Evolutionary conservation across 805 yeast genomes (phyloP).

Genomic region (Suhomyces xylopsoci): DNA sequence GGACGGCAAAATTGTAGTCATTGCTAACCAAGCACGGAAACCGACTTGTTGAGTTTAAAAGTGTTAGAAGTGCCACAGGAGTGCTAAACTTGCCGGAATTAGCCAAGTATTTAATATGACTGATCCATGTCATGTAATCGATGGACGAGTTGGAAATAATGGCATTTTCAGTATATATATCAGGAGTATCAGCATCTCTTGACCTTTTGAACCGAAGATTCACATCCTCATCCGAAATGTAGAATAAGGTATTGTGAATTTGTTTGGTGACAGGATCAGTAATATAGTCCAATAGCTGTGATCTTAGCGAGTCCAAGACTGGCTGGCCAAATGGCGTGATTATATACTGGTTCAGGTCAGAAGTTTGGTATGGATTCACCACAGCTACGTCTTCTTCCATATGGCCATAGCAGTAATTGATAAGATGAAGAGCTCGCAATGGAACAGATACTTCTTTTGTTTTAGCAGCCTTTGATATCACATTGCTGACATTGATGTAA

Average conservation of each 20-base stretch:
- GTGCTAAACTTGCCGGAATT: slow-evolving; percentile 1
- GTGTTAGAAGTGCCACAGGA: slow-evolving; percentile 8
- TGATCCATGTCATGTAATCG: slow-evolving; percentile 20
- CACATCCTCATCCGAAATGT: background rate
- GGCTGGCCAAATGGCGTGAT: slow-evolving; percentile 16
- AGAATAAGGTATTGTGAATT: background rate
- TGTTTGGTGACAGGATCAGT: slow-evolving; percentile 2
- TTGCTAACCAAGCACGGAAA: slow-evolving; percentile 41
- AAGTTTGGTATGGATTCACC: slow-evolving; percentile 11
- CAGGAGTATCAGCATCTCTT: background rate
- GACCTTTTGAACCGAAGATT: background rate
- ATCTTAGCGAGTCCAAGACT: slow-evolving; percentile 16
- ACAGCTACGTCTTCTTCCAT: slow-evolving; percentile 5
- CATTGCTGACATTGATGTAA: slow-evolving; percentile 14
- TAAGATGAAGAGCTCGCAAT: slow-evolving; percentile 20
- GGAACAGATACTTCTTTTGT: slow-evolving; percentile 11
- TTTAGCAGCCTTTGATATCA: slow-evolving; percentile 4
- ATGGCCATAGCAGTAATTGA: slow-evolving; percentile 17
- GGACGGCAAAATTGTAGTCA: slow-evolving; percentile 29
- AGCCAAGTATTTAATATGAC: slow-evolving; percentile 12
- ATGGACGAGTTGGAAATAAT: slow-evolving; percentile 5
- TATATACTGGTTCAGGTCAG: slow-evolving; percentile 7
- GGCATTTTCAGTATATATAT: background rate
- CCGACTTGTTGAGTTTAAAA: slow-evolving; percentile 39
- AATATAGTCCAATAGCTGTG: slow-evolving; percentile 1